Evolutionary conservation across 2,329 filamentous ascomycete species (phyloP).

Genomic region (Penicillium sp.): DNA sequence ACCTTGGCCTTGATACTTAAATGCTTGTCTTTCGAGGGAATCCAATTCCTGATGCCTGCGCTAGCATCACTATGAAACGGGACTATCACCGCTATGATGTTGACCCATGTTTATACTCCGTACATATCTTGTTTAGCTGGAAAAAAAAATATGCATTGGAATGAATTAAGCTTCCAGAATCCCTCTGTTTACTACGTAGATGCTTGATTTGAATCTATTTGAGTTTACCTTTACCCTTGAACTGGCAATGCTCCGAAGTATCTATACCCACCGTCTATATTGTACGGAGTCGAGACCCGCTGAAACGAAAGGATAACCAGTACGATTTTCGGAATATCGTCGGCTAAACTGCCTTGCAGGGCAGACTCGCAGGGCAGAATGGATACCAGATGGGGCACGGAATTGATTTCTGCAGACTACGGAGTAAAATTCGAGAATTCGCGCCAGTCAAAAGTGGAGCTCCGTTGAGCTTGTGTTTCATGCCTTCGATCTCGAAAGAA

Average conservation of each 20-base stretch:
- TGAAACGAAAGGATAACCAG: background rate
- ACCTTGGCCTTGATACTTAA: conserved; percentile 9
- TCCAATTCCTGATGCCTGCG: background rate
- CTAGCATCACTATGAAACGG: conserved; percentile 6
- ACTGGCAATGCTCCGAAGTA: conserved; percentile 2
- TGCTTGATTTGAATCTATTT: background rate
- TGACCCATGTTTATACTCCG: background rate
- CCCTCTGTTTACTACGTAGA: background rate
- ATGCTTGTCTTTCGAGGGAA: background rate
- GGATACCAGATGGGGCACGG: background rate
- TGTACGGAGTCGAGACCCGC: background rate
- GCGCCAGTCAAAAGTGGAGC: background rate
- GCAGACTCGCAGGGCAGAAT: background rate
- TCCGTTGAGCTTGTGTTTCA: conserved; percentile 7
- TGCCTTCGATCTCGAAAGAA: background rate
- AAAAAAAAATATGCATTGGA: background rate
- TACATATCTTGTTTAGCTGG: no score
- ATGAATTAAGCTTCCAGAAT: background rate
- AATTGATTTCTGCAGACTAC: background rate
- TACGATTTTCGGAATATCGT: background rate
- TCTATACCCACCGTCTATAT: background rate
- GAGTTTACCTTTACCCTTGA: background rate
- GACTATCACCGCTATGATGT: background rate
- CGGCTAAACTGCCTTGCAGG: background rate
- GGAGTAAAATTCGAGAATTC: background rate